Evolutionary conservation across 169 alveolate species (phyloP).

Genomic region (Cryptosporidium xiaoi): DNA sequence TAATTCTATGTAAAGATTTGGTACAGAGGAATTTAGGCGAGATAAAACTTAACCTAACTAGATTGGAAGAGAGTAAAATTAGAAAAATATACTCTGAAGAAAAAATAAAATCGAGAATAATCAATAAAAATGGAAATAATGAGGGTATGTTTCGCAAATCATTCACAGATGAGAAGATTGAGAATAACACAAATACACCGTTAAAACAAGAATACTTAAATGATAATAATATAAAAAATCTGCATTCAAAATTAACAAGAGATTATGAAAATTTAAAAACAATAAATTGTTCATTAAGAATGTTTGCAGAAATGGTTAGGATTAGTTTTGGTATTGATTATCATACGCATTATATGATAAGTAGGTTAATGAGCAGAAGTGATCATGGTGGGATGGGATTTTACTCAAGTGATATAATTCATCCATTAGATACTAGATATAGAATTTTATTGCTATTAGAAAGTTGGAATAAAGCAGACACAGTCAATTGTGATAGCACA

Average conservation of each 20-base stretch:
- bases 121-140: background rate
- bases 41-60: constrained; percentile 3
- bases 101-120: background rate
- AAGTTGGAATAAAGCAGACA: constrained; percentile 61
- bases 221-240: constrained; percentile 1
- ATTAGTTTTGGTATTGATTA: constrained; percentile 13
- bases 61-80: constrained; percentile 34
- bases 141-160: background rate
- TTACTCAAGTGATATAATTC: constrained; percentile 7
- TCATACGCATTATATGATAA: constrained; percentile 16
- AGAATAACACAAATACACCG: background rate
- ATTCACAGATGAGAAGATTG: background rate
- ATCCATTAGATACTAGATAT: constrained; percentile 59
- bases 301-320: constrained; percentile 57
- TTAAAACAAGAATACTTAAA: background rate
- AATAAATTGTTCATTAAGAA: constrained; percentile 14
- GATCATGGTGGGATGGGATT: constrained; percentile 58
- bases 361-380: background rate
- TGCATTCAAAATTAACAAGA: constrained; percentile 12
- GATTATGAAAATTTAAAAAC: constrained; percentile 15
- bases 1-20: constrained; percentile 17
- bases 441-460: constrained; percentile 49
- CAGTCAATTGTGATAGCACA: constrained; percentile 4
- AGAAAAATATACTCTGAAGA: constrained; percentile 17
- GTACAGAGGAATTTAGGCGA: constrained; percentile 38